phyloP scores from a whole-genome alignment of 768 basidiomycete genomes.

The Galerina marginata region DNA sequence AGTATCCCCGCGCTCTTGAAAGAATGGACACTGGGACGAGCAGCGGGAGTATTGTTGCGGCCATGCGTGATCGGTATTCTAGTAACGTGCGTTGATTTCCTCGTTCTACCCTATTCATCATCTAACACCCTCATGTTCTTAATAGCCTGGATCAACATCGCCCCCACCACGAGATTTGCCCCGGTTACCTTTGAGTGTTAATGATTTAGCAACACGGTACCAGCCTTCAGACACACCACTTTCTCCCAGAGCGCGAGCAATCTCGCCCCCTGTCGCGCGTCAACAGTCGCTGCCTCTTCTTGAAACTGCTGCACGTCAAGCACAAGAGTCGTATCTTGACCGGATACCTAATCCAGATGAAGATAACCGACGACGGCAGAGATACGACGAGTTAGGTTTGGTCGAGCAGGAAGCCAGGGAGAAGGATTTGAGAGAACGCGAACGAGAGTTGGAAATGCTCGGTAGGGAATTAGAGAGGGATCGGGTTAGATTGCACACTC shows the following conservation, averaged over 20 bases:
- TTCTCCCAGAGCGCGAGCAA: constrained; percentile 39
- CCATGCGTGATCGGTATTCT: constrained; percentile 69
- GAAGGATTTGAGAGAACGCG: constrained; percentile 53
- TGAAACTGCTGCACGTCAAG: constrained; percentile 22
- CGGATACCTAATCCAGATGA: constrained; percentile 31
- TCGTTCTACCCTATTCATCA: neutral
- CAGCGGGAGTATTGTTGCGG: constrained; percentile 66
- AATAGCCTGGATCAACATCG: constrained; percentile 55
- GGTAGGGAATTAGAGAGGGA: constrained; percentile 65
- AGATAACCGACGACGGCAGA: constrained; percentile 37
- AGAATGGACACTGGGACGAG: constrained; percentile 59
- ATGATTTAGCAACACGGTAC: constrained; percentile 67
- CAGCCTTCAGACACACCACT: constrained; percentile 48
- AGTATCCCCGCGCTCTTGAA: constrained; percentile 42
- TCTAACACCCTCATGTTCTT: neutral
- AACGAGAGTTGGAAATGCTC: constrained; percentile 58
- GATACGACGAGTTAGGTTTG: constrained; percentile 51
- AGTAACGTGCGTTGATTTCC: constrained; percentile 49
- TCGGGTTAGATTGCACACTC: constrained; percentile 44
- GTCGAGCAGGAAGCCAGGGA: constrained; percentile 63
- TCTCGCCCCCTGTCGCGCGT: constrained; percentile 34
- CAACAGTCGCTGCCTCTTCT: constrained; percentile 35
- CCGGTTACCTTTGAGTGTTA: constrained; percentile 66
- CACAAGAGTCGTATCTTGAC: constrained; percentile 23
- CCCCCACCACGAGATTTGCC: constrained; percentile 67